Base-by-base conservation (phyloP, 257 asterid genomes). In the Petunia secreta region DNA sequence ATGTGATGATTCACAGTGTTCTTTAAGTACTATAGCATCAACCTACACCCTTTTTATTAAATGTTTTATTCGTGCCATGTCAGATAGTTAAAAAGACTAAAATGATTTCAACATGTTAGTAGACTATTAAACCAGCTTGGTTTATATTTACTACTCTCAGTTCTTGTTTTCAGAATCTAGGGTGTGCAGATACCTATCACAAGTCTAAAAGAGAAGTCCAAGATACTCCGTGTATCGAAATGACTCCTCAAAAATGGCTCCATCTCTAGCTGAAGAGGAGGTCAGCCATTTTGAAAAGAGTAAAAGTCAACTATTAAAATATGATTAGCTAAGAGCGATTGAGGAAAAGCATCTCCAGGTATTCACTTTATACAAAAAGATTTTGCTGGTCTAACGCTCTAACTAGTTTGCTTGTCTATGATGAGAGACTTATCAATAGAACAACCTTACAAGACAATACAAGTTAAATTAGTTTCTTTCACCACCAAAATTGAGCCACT, bases 171-270 rank as follows among this genome's bases (percentile, higher is more conserved):
- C 46, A 63, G 46, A 63, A 63, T 41, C 37, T 10, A 66, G 54
- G 3, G 54, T 2, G 8, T 68, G 75, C 6, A 44, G 16, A 44
- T 68, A 5, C 57, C 57, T 44, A 43, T 0, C 48, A 13, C 48
- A 38, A 64, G 34, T 64, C 48, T 1, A 64, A 38, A 64, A 1
- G 40, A 2, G 48, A 38, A 37, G 71, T 13, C 44, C 8, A 36
- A 64, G 3, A 64, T 38, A 2, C 10, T 64, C 16, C 48, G 13
- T 4, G 0, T 68, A 69, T 44, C 11, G 1, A 46, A 16, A 46
- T 25, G 77, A 25, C 4, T 9, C 25, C 58, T 69, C 8, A 69
- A 69, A 25, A 69, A 25, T 25, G 76, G 76, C 8, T 65, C 76
- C 43, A 46, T 69, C 6, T 69, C 1, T 9, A 69, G 16, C 10